These are phyloP conservation scores for Isabelozyma rhagii DNA, from an alignment of 805 yeast species.

Conservation along the genomic window DNA sequence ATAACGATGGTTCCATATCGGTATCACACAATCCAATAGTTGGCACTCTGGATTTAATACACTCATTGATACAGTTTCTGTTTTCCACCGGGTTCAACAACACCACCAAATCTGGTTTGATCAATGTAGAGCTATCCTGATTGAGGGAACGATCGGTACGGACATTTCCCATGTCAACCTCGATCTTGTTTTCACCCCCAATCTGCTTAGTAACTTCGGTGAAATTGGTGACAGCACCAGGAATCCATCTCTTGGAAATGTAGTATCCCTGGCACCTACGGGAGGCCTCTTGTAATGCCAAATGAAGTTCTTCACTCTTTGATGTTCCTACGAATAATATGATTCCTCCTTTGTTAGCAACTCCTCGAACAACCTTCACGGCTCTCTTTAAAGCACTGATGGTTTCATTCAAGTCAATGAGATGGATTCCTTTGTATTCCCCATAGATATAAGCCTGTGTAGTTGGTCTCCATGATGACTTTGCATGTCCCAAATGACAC, in stretches of 20 bases:
- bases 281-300: slow-evolving; percentile 78
- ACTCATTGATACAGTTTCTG: slow-evolving; percentile 76
- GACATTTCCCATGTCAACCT: slow-evolving; percentile 70
- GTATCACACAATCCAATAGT: slow-evolving; percentile 94
- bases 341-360: slow-evolving; percentile 81
- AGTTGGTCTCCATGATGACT: slow-evolving; percentile 68
- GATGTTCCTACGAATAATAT: slow-evolving; percentile 83
- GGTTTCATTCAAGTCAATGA: slow-evolving; percentile 88
- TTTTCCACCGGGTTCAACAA: slow-evolving; percentile 86
- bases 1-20: slow-evolving; percentile 82
- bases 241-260: slow-evolving; percentile 85
- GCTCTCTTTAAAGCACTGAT: slow-evolving; percentile 74
- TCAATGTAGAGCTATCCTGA: slow-evolving; percentile 48
- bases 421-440: slow-evolving; percentile 83
- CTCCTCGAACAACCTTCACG: slow-evolving; percentile 76
- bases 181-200: slow-evolving; percentile 35
- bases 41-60: slow-evolving; percentile 78
- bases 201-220: slow-evolving; percentile 61
- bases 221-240: slow-evolving; percentile 90
- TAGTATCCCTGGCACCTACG: slow-evolving; percentile 73
- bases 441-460: slow-evolving; percentile 89
- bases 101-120: slow-evolving; percentile 88
- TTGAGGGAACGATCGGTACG: slow-evolving; percentile 61
- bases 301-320: slow-evolving; percentile 51
- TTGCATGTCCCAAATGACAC: slow-evolving; percentile 93